Evolutionary conservation across 78 protist species (phyloP).

Genomic region (Dictyostelium firmibasis): DNA sequence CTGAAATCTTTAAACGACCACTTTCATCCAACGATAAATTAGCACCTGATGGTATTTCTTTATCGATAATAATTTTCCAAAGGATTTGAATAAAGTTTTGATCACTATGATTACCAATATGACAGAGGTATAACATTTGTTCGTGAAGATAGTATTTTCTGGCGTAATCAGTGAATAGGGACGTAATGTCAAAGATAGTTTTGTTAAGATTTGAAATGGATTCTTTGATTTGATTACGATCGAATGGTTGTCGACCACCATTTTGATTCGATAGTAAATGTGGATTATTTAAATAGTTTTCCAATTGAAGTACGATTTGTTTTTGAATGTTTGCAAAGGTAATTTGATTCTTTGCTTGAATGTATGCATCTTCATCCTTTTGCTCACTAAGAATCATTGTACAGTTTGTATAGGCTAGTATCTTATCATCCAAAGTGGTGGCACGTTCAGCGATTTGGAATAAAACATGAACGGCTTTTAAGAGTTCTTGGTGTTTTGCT

Average conservation of each 20-base stretch:
- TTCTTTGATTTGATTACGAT: background rate
- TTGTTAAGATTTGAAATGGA: background rate
- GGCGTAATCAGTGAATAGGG: conserved; percentile 32
- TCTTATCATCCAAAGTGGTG: background rate
- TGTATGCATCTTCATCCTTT: background rate
- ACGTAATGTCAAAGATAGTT: conserved; percentile 16
- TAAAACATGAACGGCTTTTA: background rate
- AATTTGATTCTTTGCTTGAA: background rate
- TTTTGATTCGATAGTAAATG: background rate
- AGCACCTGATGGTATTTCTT: background rate
- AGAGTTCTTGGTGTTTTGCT: conserved; percentile 3
- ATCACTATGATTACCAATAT: conserved; percentile 60
- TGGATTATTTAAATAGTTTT: background rate
- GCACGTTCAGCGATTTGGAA: conserved; percentile 36
- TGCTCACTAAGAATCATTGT: conserved; percentile 7
- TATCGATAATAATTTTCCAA: conserved; percentile 63
- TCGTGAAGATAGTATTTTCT: conserved; percentile 54
- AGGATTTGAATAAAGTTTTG: conserved; percentile 33
- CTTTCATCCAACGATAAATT: background rate
- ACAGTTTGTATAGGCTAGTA: conserved; percentile 23
- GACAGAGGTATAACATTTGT: conserved; percentile 45
- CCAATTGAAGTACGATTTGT: background rate
- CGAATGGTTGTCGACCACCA: background rate
- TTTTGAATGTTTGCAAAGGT: conserved; percentile 30
- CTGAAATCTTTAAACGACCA: background rate